phyloP scores from a whole-genome alignment of 371 early-diverging fungal genomes.

The Lichtheimia ornata region DNA sequence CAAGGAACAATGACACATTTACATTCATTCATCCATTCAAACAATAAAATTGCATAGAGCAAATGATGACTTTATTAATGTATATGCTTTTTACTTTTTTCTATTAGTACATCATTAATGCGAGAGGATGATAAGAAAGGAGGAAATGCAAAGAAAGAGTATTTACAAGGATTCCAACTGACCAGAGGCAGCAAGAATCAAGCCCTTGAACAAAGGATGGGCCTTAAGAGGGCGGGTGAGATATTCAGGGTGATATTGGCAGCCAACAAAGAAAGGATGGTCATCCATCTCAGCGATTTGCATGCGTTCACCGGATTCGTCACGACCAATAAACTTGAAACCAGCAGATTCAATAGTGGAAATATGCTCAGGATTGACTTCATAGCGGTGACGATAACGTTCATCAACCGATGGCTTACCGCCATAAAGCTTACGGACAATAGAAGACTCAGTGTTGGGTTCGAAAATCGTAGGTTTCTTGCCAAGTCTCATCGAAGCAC shows the following conservation, averaged over 20 bases:
- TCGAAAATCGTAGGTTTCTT: conserved; percentile 85
- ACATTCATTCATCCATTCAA: no score
- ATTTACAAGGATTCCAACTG: conserved; percentile 24
- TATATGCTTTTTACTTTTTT: no score
- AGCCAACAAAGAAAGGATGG: conserved; percentile 97
- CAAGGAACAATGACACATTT: no score
- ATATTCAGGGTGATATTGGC: conserved; percentile 99
- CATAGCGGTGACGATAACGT: conserved; percentile 99
- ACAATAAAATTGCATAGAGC: no score
- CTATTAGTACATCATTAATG: no score
- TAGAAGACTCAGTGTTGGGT: conserved; percentile 53
- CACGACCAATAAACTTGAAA: conserved; percentile 89
- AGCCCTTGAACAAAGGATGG: conserved; percentile 91
- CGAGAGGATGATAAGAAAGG: no score
- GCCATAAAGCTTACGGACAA: conserved; percentile 73
- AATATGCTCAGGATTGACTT: conserved; percentile 91
- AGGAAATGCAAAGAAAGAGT: neutral
- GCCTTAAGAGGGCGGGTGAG: conserved; percentile 92
- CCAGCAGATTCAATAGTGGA: conserved; percentile 82
- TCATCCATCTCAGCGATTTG: conserved; percentile 92
- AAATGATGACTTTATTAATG: no score
- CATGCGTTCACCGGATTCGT: conserved; percentile 94
- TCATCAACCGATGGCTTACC: conserved; percentile 72
- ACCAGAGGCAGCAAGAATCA: conserved; percentile 81
- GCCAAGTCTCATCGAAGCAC: conserved; percentile 97